A percentile compares a stretch with the other conserved stretches of the same genome.
Evolutionary conservation across 2,329 filamentous ascomycete species (phyloP).

Genomic region (Zopfia rhizophila): DNA sequence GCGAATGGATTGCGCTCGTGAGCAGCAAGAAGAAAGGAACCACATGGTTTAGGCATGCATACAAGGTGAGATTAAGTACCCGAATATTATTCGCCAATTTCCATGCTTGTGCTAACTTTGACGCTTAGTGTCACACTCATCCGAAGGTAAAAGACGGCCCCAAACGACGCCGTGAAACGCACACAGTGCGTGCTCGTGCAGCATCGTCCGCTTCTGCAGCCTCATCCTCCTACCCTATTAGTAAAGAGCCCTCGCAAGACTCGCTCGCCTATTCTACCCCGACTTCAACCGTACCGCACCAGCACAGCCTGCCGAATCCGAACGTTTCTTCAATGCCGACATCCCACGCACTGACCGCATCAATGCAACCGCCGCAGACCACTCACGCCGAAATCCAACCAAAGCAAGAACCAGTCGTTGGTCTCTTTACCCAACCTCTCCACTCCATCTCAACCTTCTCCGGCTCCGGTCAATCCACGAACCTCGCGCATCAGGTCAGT

Average conservation of each 20-base stretch:
- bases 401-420: constrained; percentile 39
- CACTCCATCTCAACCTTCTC: constrained; percentile 39
- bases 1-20: constrained; percentile 82
- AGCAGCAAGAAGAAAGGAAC: constrained; percentile 94
- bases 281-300: constrained; percentile 16
- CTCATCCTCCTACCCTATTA: constrained; percentile 47
- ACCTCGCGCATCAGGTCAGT: constrained; percentile 41
- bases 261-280: constrained; percentile 24
- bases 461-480: constrained; percentile 18
- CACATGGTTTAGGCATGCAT: constrained; percentile 89
- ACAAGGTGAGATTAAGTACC: constrained; percentile 71
- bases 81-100: constrained; percentile 18
- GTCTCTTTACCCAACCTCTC: constrained; percentile 44
- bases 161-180: constrained; percentile 54
- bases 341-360: constrained; percentile 29
- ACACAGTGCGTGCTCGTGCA: constrained; percentile 48
- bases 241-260: constrained; percentile 38
- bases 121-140: constrained; percentile 53
- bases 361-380: constrained; percentile 18
- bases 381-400: constrained; percentile 27
- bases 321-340: constrained; percentile 30
- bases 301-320: constrained; percentile 36
- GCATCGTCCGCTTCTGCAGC: constrained; percentile 47
- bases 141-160: constrained; percentile 56
- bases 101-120: constrained; percentile 33